phyloP scores from a whole-genome alignment of 352 stramenopile species.

The Globisporangium echinulatum region DNA sequence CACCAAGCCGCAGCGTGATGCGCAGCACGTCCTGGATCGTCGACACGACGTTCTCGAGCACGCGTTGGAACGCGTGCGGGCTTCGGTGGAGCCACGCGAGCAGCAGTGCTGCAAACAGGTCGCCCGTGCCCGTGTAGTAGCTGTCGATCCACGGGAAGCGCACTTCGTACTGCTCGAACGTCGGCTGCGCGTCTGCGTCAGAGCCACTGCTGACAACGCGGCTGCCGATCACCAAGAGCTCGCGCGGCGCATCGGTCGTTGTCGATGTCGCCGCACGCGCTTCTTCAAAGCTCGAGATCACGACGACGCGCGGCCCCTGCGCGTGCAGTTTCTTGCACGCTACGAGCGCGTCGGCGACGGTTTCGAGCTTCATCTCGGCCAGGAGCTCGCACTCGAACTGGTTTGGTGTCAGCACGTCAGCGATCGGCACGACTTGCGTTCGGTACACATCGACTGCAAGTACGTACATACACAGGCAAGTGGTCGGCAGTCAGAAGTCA shows the following conservation, averaged over 20 bases:
- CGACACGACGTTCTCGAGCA: slow-evolving; percentile 68
- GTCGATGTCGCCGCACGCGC: slow-evolving; percentile 17
- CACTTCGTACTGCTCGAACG: slow-evolving; percentile 73
- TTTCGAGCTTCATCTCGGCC: slow-evolving; percentile 58
- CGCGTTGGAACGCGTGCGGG: slow-evolving; percentile 54
- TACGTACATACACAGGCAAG: no score
- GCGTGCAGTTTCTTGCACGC: slow-evolving; percentile 77
- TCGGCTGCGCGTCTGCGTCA: slow-evolving; percentile 4
- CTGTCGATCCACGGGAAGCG: slow-evolving; percentile 71
- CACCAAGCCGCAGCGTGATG: slow-evolving; percentile 55
- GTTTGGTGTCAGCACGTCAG: slow-evolving; percentile 79
- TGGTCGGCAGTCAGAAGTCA: no score
- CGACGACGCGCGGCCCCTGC: slow-evolving; percentile 62
- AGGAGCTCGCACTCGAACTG: slow-evolving; percentile 84
- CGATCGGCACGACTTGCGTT: slow-evolving; percentile 69
- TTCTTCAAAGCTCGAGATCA: slow-evolving; percentile 82
- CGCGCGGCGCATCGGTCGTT: slow-evolving; percentile 19
- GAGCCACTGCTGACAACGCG: slow-evolving; percentile 17
- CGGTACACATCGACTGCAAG: slow-evolving; percentile 72
- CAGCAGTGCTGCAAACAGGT: slow-evolving; percentile 77
- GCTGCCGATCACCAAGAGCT: slow-evolving; percentile 69
- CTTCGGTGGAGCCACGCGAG: slow-evolving; percentile 71
- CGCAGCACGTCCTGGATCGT: slow-evolving; percentile 78
- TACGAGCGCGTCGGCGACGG: slow-evolving; percentile 49
- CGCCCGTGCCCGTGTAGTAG: slow-evolving; percentile 81